A percentile compares a stretch with the other conserved stretches of the same genome.
phyloP scores from a whole-genome alignment of 345 rosid genomes.

The Lepidium didymum region DNA sequence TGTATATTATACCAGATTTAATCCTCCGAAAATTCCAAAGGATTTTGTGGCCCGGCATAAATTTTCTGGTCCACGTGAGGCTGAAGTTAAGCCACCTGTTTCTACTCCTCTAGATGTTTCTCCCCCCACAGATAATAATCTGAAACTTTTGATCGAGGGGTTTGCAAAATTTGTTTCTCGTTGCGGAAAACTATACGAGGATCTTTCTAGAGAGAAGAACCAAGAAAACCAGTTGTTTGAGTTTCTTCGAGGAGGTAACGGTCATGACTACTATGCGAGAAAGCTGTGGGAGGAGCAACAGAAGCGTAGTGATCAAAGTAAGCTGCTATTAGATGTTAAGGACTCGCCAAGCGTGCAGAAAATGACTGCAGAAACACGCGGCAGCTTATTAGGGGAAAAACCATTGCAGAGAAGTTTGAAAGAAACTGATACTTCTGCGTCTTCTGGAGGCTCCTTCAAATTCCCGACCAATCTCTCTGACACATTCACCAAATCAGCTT shows the following conservation, averaged over 20 bases:
- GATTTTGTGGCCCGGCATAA: constrained; percentile 75
- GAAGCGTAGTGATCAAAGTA: constrained; percentile 51
- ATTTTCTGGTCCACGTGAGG: constrained; percentile 55
- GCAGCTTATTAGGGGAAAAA: constrained; percentile 76
- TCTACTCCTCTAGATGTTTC: constrained; percentile 67
- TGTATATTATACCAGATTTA: constrained; percentile 54
- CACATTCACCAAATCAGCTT: constrained; percentile 70
- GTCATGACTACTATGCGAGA: constrained; percentile 73
- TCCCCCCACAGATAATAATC: constrained; percentile 68
- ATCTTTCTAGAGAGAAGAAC: constrained; percentile 92
- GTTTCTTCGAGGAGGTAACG: constrained; percentile 84
- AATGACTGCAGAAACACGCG: constrained; percentile 88
- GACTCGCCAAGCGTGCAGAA: constrained; percentile 38
- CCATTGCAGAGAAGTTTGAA: constrained; percentile 67
- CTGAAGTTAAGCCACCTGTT: constrained; percentile 33
- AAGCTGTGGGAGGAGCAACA: constrained; percentile 87
- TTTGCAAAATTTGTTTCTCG: constrained; percentile 92
- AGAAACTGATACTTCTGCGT: constrained; percentile 36
- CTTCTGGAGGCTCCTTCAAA: constrained; percentile 47
- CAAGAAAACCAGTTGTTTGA: constrained; percentile 73
- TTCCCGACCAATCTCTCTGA: constrained; percentile 69
- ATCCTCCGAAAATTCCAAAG: constrained; percentile 70
- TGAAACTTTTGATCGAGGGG: constrained; percentile 77
- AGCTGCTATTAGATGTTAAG: constrained; percentile 47
- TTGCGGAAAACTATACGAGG: constrained; percentile 91